A percentile compares a stretch with the other conserved stretches of the same genome.
Conservation (phyloP, 164 flowering plant species). For the Aristolochia fimbriata region DNA sequence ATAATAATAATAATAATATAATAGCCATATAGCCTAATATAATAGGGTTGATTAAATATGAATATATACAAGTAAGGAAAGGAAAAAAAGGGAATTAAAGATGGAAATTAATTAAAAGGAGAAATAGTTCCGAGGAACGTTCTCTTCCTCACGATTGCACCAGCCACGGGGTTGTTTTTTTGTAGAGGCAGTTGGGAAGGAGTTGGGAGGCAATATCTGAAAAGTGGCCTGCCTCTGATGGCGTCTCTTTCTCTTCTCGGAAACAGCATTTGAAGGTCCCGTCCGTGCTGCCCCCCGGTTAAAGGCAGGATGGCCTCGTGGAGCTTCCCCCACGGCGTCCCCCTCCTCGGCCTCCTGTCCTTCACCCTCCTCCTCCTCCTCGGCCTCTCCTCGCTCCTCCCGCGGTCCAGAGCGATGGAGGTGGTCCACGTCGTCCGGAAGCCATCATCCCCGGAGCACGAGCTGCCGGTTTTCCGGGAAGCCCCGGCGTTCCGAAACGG, state of each 20-base stretch:
- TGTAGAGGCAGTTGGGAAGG: slow-evolving; percentile 20
- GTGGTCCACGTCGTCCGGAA: slow-evolving; percentile 22
- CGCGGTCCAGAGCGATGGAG: too few relatives aligned
- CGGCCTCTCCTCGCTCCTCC: too few relatives aligned
- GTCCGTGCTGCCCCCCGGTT: neutral
- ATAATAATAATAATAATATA: too few relatives aligned
- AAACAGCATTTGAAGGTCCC: neutral
- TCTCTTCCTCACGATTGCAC: slow-evolving; percentile 28
- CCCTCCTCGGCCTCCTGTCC: slow-evolving; percentile 45
- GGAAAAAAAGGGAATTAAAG: too few relatives aligned
- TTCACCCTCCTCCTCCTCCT: slow-evolving; percentile 25
- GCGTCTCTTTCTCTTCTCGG: slow-evolving; percentile 7
- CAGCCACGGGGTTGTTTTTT: slow-evolving; percentile 31
- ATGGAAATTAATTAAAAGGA: too few relatives aligned
- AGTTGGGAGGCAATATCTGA: slow-evolving; percentile 9
- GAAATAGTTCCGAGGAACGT: neutral
- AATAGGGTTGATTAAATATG: too few relatives aligned
- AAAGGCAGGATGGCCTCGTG: slow-evolving; percentile 50
- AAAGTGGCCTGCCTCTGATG: slow-evolving; percentile 14
- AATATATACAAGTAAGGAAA: too few relatives aligned
- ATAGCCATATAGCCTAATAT: too few relatives aligned
- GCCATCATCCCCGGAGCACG: slow-evolving; percentile 10
- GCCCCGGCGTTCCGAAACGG: slow-evolving; percentile 65
- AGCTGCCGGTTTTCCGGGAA: slow-evolving; percentile 53
- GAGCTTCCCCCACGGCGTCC: slow-evolving; percentile 13